Evolutionary conservation across 169 alveolate genomes (phyloP).

Genomic region (Amoebophrya sp.): DNA sequence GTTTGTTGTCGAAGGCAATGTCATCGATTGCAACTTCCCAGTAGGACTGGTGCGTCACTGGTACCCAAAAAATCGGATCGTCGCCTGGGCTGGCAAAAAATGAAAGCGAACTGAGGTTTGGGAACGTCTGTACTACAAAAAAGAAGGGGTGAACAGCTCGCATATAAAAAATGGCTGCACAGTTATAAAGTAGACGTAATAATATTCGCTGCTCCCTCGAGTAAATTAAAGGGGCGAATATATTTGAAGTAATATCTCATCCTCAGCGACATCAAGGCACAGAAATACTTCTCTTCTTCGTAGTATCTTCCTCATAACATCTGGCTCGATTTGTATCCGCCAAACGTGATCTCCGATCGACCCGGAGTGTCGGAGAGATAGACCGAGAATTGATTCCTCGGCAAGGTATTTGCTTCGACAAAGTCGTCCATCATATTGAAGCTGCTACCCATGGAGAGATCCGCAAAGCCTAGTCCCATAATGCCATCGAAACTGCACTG

Average conservation of each 20-base stretch:
- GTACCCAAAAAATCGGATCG: neutral
- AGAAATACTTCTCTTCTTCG: no score
- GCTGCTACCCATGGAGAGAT: neutral
- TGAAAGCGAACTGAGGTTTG: no score
- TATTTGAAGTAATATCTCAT: no score
- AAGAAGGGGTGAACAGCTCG: no score
- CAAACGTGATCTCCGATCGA: neutral
- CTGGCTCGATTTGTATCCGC: neutral
- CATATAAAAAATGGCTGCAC: no score
- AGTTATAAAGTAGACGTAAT: no score
- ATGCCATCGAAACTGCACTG: constrained; percentile 25
- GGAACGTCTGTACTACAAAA: no score
- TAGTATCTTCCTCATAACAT: no score
- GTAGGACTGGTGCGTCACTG: constrained; percentile 18
- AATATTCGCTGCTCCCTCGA: no score
- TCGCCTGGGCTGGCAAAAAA: no score
- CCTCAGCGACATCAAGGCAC: no score
- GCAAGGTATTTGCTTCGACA: neutral
- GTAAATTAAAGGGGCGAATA: no score
- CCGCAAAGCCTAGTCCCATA: constrained; percentile 16
- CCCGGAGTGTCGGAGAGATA: neutral
- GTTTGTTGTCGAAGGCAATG: constrained; percentile 4
- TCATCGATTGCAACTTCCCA: neutral
- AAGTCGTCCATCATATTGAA: constrained; percentile 13
- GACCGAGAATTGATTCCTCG: neutral